Base-by-base conservation (phyloP, 169 alveolate species). In the Babesia divergens region DNA sequence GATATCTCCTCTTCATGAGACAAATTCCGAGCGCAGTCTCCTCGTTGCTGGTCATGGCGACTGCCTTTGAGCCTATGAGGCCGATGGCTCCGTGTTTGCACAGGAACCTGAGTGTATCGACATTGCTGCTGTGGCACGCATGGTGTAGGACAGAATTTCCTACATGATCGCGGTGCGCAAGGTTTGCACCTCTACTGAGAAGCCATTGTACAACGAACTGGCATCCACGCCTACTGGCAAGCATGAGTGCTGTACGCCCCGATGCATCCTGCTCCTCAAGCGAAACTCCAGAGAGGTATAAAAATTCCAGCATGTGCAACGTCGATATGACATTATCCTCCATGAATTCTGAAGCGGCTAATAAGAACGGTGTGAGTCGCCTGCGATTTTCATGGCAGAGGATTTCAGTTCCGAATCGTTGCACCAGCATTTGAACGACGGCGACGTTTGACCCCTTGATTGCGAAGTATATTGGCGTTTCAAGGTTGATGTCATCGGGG, bases 231-330 rank as follows among this genome's bases (percentile, higher is more conserved):
- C 90, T 83, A 24, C 94, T 86, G 26, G 96, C 90, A 80, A 88
- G 85, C 86, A 93, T 81, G 46, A 93, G 74, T 11, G 96, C 96
- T 18, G 97, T 93, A 20, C 91, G 91, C 0, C 97, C 97, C 74
- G 74, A 65, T 13, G 62, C 86, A 59, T 93, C 96, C 62, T 93
- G 97, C 64, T 91, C 96, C 68, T 93, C 97, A 34, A 93, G 80
- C 32, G 97, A 90, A 42, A 85, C 91, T 6, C 97, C 97, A 40
- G 92, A 76, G 29, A 92, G 82, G 71, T 90, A 92, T 32, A 92
- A 81, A 66, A 89, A 89, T 65, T 92, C 96, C 71, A 92, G 86
- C 34, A 91, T 84, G 76, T 89, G 90, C 35, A 92, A 76, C 20
- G 91, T 44, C 43, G 86, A 91, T 42, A 82, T 77, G 28, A 91